These are phyloP conservation scores for Penicillium maclennaniae DNA, from an alignment of 495 filamentous ascomycete genomes.

Conservation along the genomic window DNA sequence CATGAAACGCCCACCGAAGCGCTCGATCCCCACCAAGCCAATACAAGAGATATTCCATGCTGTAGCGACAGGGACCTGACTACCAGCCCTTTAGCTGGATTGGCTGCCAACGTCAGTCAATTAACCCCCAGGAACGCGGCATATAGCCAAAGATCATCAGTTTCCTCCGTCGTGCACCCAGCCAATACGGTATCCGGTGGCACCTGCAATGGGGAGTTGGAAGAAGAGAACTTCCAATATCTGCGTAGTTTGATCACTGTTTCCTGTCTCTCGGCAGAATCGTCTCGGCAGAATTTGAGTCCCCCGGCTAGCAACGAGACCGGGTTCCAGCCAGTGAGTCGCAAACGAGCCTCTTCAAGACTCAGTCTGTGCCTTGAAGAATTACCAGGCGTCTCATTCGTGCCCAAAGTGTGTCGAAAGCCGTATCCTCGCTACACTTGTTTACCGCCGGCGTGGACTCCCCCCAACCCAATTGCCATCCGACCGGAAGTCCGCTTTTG, in stretches of 20 bases:
- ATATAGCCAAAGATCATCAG: conserved; percentile 1
- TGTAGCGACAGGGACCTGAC: conserved; percentile 14
- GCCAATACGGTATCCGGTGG: neutral
- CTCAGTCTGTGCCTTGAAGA: conserved; percentile 18
- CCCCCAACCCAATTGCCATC: conserved; percentile 7
- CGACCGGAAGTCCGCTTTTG: conserved; percentile 25
- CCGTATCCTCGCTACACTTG: conserved; percentile 18
- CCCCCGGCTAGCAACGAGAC: neutral
- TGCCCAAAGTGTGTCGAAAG: conserved; percentile 5
- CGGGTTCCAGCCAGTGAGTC: conserved; percentile 1
- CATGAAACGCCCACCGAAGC: neutral
- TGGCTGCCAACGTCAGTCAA: conserved; percentile 14
- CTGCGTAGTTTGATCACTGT: conserved; percentile 25
- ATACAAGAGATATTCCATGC: conserved; percentile 1
- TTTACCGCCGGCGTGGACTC: conserved; percentile 17
- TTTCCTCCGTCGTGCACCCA: neutral
- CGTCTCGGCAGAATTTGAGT: neutral
- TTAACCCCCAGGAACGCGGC: neutral
- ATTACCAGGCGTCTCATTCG: conserved; percentile 8
- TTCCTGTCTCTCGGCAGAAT: conserved; percentile 11
- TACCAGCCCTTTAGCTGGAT: conserved; percentile 12
- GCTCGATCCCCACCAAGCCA: neutral
- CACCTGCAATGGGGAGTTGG: conserved; percentile 3
- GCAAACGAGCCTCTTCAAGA: conserved; percentile 20
- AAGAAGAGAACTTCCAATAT: conserved; percentile 26